A percentile compares a stretch with the other conserved stretches of the same genome.
These are phyloP conservation scores for Ceratobasidium sp. DNA, from an alignment of 1,284 basidiomycete genomes.

Conservation along the genomic window DNA sequence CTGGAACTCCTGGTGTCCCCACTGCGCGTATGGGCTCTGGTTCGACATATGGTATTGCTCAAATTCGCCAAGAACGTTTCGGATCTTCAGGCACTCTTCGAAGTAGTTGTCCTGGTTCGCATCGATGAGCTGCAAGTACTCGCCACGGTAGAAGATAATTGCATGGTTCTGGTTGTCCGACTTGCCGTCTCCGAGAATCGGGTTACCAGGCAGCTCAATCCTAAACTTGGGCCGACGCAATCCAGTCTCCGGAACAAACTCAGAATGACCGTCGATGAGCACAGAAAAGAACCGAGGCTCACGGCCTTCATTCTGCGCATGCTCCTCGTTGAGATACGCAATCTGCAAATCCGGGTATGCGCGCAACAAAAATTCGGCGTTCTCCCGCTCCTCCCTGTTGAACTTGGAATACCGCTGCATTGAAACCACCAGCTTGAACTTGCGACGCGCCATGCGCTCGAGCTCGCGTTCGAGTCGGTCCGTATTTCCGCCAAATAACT, in stretches of 20 bases:
- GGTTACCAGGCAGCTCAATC: slow-evolving; percentile 97
- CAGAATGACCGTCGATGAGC: slow-evolving; percentile 97
- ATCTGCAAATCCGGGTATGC: slow-evolving; percentile 99
- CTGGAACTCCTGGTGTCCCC: slow-evolving; percentile 87
- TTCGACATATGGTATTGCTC: slow-evolving; percentile 90
- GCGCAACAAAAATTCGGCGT: slow-evolving; percentile 96
- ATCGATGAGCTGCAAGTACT: slow-evolving; percentile 98
- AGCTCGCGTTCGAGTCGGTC: slow-evolving; percentile 97
- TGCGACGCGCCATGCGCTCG: slow-evolving; percentile 96
- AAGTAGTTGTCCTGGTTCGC: slow-evolving; percentile 99
- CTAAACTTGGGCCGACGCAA: slow-evolving; percentile 96
- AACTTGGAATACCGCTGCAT: slow-evolving; percentile 99
- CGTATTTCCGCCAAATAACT: slow-evolving; percentile 97
- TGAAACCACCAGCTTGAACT: slow-evolving; percentile 99
- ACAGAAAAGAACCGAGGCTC: slow-evolving; percentile 96
- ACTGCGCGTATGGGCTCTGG: slow-evolving; percentile 93
- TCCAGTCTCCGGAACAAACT: slow-evolving; percentile 90
- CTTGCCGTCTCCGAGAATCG: slow-evolving; percentile 98
- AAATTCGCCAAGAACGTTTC: slow-evolving; percentile 95
- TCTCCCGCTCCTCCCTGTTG: slow-evolving; percentile 99
- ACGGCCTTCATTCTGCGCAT: slow-evolving; percentile 86
- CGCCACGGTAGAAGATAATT: slow-evolving; percentile 98
- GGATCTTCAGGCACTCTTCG: slow-evolving; percentile 99
- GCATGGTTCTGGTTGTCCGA: slow-evolving; percentile 99
- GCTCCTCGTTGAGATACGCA: slow-evolving; percentile 98